phyloP scores from a whole-genome alignment of 1,139 yeast species.

The Wickerhamiella pararugosa region DNA sequence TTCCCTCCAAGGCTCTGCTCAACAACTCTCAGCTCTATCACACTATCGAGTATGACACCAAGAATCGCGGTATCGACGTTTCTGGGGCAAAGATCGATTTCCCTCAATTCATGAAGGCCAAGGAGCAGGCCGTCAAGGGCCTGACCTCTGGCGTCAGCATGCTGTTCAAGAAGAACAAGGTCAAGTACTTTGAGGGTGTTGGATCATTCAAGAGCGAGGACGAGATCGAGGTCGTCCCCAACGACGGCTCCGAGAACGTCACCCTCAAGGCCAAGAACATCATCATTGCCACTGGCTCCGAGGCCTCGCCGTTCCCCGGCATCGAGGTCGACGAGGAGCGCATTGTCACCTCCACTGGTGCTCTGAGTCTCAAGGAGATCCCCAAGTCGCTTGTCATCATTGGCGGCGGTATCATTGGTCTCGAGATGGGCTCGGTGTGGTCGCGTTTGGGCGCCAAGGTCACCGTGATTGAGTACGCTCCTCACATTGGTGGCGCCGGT shows the following conservation, averaged over 20 bases:
- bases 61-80: constrained; percentile 80
- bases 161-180: constrained; percentile 91
- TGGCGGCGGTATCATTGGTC: constrained; percentile 99
- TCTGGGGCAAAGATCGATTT: constrained; percentile 59
- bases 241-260: constrained; percentile 66
- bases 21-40: constrained; percentile 93
- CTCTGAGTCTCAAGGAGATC: constrained; percentile 71
- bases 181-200: constrained; percentile 83
- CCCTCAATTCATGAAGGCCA: constrained; percentile 73
- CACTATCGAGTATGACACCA: constrained; percentile 72
- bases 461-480: constrained; percentile 82
- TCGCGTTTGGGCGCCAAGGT: constrained; percentile 91
- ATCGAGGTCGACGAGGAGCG: constrained; percentile 92
- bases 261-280: constrained; percentile 66
- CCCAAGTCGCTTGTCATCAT: constrained; percentile 80
- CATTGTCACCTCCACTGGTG: constrained; percentile 94
- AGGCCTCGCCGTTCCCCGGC: constrained; percentile 98
- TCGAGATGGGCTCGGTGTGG: constrained; percentile 99
- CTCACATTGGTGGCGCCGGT: constrained; percentile 80
- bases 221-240: constrained; percentile 64
- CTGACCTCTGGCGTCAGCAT: constrained; percentile 88
- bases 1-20: constrained; percentile 89
- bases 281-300: constrained; percentile 97
- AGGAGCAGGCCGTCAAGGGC: constrained; percentile 77
- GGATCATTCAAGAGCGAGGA: constrained; percentile 81